These are phyloP conservation scores for Melaleuca alternifolia DNA, from an alignment of 345 rosid genomes.

Conservation along the genomic window DNA sequence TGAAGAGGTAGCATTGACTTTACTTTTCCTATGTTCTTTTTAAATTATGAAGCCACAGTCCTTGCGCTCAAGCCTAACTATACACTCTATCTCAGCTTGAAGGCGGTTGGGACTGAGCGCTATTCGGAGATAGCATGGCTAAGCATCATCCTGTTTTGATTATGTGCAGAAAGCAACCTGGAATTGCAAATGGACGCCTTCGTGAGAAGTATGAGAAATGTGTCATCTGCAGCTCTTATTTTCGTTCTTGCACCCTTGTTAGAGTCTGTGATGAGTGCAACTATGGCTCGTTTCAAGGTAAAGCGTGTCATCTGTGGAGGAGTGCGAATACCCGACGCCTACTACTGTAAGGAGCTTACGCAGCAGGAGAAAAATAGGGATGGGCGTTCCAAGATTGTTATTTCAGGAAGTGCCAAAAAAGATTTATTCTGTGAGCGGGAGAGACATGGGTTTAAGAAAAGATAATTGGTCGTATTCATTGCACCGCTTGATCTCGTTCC, in stretches of 20 bases:
- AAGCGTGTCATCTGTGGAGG: conserved; percentile 30
- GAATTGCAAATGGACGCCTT: conserved; percentile 28
- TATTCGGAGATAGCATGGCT: conserved; percentile 10
- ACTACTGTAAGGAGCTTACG: conserved; percentile 26
- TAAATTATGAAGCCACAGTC: not conserved
- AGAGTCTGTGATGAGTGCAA: conserved; percentile 31
- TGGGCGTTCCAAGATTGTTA: conserved; percentile 27
- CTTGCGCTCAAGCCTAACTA: not conserved
- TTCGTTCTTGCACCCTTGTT: conserved; percentile 28
- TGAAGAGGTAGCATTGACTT: not conserved
- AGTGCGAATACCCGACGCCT: conserved; percentile 27
- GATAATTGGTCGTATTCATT: not conserved
- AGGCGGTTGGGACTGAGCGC: not conserved
- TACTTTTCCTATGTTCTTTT: not conserved
- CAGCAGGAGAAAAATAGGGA: conserved; percentile 29
- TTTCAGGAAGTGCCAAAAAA: conserved; percentile 21
- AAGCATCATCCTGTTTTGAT: conserved; percentile 36
- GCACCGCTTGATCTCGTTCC: not conserved
- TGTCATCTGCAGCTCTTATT: conserved; percentile 21
- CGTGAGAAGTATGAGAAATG: conserved; percentile 32
- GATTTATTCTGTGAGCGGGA: conserved; percentile 22
- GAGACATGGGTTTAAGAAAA: conserved; percentile 24
- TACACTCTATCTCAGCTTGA: not conserved
- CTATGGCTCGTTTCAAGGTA: conserved; percentile 28
- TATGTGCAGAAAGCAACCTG: conserved; percentile 32